Percentiles rank a stretch among this genome's conserved stretches.
Conservation (phyloP, 2,329 filamentous ascomycete genomes). For the Thermoascus crustaceus region DNA sequence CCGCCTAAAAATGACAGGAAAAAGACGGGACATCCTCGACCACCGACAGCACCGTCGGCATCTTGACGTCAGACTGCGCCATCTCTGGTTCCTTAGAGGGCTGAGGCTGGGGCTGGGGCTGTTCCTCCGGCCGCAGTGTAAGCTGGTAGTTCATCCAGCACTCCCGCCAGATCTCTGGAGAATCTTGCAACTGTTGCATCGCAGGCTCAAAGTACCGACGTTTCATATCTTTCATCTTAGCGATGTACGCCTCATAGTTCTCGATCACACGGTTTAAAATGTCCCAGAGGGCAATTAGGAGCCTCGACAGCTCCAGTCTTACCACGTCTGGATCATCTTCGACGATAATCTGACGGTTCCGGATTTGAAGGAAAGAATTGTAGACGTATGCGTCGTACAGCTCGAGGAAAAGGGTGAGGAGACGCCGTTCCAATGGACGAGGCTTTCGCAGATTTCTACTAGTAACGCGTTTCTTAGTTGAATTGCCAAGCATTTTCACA, state of each 20-base stretch:
- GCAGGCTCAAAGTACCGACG: slow-evolving; percentile 8
- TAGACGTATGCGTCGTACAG: slow-evolving; percentile 22
- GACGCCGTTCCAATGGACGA: slow-evolving; percentile 11
- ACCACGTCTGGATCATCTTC: slow-evolving; percentile 7
- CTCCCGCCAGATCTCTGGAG: slow-evolving; percentile 9
- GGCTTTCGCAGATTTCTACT: slow-evolving; percentile 15
- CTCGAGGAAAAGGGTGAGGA: slow-evolving; percentile 16
- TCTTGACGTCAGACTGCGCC: too few relatives aligned
- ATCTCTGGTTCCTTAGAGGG: too few relatives aligned
- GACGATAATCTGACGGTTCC: slow-evolving; percentile 11
- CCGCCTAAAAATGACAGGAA: too few relatives aligned
- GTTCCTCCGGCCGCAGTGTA: too few relatives aligned
- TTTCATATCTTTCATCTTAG: slow-evolving; percentile 10
- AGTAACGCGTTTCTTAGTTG: not conserved
- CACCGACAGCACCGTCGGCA: too few relatives aligned
- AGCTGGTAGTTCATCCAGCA: too few relatives aligned
- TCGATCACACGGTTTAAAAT: slow-evolving; percentile 13
- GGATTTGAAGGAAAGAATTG: slow-evolving; percentile 13
- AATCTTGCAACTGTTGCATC: slow-evolving; percentile 7
- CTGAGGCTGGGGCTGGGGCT: too few relatives aligned
- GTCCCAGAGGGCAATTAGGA: slow-evolving; percentile 14
- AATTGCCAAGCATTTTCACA: not conserved
- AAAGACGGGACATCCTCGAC: too few relatives aligned
- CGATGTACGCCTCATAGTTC: slow-evolving; percentile 13
- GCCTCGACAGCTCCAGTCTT: slow-evolving; percentile 9